Evolutionary conservation across 352 stramenopile genomes (phyloP), one percentile per base, ranked within the genome.

Genomic region (Pythium volutum): DNA sequence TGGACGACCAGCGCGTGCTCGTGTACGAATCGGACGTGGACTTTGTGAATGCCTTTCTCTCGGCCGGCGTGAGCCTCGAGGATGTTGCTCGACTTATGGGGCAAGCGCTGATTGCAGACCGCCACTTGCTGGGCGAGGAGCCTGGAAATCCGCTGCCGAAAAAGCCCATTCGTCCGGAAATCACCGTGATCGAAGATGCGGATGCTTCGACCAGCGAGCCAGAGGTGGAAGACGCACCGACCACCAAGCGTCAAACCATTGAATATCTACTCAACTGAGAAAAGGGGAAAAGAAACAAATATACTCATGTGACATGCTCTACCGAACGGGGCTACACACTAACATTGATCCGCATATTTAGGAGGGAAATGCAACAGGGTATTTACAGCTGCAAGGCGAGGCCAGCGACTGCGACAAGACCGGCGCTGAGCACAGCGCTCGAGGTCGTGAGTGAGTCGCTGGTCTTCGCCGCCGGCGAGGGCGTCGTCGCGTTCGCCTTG

Each of bases 21-120:
- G 38, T 76, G 47, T 90, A 87, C 65, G 75, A 88, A 57, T 73
- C 75, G 6, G 68, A 88, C 33, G 80, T 87, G 10, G 77, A 75
- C 36, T 86, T 89, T 39, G 71, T 85, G 4, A 74, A 75, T 33
- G 77, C 76, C 1, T 62, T 87, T 36, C 36, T 79, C 6, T 39
- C 62, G 22, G 74, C 81, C 18, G 48, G 54, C 15, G 47, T 63
- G 20, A 63, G 55, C 22, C 29, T 87, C 23, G 47, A 60, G 15
- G 82, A 89, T 43, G 71, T 88, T 20, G 60, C 66, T 10, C 26
- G 66, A 46, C 62, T 88, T 6, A 84, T 89, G 73, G 59, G 77
- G 20, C 59, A 87, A 33, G 76, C 78, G 7, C 54, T 55, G 20
- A 83, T 91, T 66, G 62, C 68, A 1, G 65, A 81, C 47, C 70